A percentile compares a stretch with the other conserved stretches of the same genome.
Conservation (phyloP, 1,284 basidiomycete genomes). For the Gymnopus androsaceus region DNA sequence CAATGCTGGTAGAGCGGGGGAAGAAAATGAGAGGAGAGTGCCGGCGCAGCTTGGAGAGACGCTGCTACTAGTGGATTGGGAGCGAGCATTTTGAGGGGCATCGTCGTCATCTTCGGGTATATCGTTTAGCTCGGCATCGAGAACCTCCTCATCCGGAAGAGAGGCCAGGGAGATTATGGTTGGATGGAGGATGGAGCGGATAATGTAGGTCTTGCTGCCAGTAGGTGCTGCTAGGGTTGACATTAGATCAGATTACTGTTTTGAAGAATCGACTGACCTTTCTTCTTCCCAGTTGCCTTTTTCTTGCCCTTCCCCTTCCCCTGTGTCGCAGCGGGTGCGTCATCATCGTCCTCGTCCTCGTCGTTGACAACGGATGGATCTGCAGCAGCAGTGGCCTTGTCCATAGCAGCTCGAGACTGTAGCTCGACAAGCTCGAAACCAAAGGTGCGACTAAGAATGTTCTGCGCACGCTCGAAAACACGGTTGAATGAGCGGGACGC, state of each 20-base stretch:
- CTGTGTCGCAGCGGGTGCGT: slow-evolving; percentile 49
- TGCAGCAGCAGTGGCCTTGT: slow-evolving; percentile 36
- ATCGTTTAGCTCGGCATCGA: slow-evolving; percentile 56
- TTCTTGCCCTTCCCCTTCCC: slow-evolving; percentile 59
- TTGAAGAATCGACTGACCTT: slow-evolving; percentile 30
- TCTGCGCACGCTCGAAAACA: slow-evolving; percentile 62
- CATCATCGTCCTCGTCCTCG: slow-evolving; percentile 37
- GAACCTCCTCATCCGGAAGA: slow-evolving; percentile 53
- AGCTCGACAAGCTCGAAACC: slow-evolving; percentile 78
- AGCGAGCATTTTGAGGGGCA: slow-evolving; percentile 22
- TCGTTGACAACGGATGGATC: slow-evolving; percentile 37
- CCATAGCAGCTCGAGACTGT: slow-evolving; percentile 59
- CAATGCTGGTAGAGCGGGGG: slow-evolving; percentile 19
- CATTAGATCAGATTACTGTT: neutral
- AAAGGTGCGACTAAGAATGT: slow-evolving; percentile 58
- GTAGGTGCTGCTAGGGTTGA: slow-evolving; percentile 42
- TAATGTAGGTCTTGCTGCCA: slow-evolving; percentile 72
- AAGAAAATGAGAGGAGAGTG: slow-evolving; percentile 5
- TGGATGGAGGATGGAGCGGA: slow-evolving; percentile 65
- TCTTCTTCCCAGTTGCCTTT: slow-evolving; percentile 36
- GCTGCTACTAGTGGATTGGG: neutral
- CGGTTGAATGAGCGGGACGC: slow-evolving; percentile 53
- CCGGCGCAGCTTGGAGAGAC: neutral
- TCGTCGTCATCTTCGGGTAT: slow-evolving; percentile 39
- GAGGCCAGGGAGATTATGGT: slow-evolving; percentile 60